These are phyloP conservation scores for Metschnikowia gruessii DNA, from an alignment of 805 yeast species.

Conservation along the genomic window DNA sequence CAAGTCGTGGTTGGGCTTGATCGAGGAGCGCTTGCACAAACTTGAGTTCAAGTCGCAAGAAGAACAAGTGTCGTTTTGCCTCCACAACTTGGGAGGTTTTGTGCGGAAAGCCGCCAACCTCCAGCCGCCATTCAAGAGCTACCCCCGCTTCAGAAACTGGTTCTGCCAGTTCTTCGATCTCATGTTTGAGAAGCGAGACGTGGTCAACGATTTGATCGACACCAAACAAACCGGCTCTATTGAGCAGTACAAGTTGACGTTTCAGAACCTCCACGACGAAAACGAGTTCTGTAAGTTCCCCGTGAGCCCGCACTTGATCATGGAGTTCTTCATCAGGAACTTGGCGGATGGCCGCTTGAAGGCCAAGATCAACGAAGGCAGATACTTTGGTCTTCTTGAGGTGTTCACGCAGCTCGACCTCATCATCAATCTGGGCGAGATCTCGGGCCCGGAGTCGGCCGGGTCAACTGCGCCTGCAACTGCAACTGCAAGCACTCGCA, in stretches of 20 bases:
- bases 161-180: conserved; percentile 3
- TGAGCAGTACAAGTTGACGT: conserved; percentile 5
- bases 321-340: conserved; percentile 9
- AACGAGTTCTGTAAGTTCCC: conserved; percentile 9
- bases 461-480: no score
- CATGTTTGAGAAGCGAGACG: conserved; percentile 5
- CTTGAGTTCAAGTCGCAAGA: conserved; percentile 6
- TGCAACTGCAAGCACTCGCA: no score
- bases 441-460: background rate
- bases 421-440: conserved; percentile 3
- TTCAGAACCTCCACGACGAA: conserved; percentile 8
- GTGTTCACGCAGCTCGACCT: conserved; percentile 5
- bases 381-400: conserved; percentile 6
- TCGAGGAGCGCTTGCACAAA: background rate
- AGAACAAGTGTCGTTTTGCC: conserved; percentile 8
- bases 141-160: conserved; percentile 9
- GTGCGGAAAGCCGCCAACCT: conserved; percentile 5
- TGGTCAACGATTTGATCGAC: conserved; percentile 5
- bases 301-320: conserved; percentile 10
- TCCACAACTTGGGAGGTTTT: conserved; percentile 7
- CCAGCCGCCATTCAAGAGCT: conserved; percentile 10
- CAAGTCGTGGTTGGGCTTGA: background rate
- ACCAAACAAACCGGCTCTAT: conserved; percentile 2
- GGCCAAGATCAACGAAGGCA: conserved; percentile 1
- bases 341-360: conserved; percentile 6